Evolutionary conservation across 2,329 filamentous ascomycete species (phyloP).

Genomic region (Colletotrichum falcatum): DNA sequence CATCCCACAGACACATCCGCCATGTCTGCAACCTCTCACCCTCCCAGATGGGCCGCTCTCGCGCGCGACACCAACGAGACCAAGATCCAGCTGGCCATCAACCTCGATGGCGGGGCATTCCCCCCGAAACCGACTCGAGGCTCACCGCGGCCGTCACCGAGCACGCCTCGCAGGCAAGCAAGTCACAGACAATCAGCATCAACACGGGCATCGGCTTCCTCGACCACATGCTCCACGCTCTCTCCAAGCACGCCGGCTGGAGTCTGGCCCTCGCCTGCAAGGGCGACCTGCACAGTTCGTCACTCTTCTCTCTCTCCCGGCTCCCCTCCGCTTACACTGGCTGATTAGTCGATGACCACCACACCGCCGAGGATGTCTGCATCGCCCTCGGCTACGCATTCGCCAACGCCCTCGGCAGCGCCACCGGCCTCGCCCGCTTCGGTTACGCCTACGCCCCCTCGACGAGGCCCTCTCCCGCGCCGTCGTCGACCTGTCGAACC

Average conservation of each 20-base stretch:
- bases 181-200: slow-evolving; percentile 86
- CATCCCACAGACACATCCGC: background rate
- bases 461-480: slow-evolving; percentile 95
- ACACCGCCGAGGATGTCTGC: slow-evolving; percentile 96
- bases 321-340: slow-evolving; percentile 7
- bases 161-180: slow-evolving; percentile 87
- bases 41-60: slow-evolving; percentile 77
- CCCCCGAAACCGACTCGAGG: slow-evolving; percentile 72
- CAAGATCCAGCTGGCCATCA: slow-evolving; percentile 92
- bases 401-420: slow-evolving; percentile 80
- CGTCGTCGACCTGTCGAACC: slow-evolving; percentile 94
- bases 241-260: slow-evolving; percentile 97
- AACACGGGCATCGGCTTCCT: slow-evolving; percentile 97
- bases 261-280: slow-evolving; percentile 84
- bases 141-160: slow-evolving; percentile 61
- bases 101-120: slow-evolving; percentile 89
- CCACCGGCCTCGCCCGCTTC: slow-evolving; percentile 87
- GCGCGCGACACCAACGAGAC: slow-evolving; percentile 97
- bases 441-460: slow-evolving; percentile 90
- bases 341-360: slow-evolving; percentile 90
- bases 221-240: slow-evolving; percentile 98
- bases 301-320: slow-evolving; percentile 47
- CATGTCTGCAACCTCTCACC: slow-evolving; percentile 37
- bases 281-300: slow-evolving; percentile 90
- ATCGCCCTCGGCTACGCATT: slow-evolving; percentile 91